These are phyloP conservation scores for Metschnikowia lachancei DNA, from an alignment of 805 yeast species.

Conservation along the genomic window DNA sequence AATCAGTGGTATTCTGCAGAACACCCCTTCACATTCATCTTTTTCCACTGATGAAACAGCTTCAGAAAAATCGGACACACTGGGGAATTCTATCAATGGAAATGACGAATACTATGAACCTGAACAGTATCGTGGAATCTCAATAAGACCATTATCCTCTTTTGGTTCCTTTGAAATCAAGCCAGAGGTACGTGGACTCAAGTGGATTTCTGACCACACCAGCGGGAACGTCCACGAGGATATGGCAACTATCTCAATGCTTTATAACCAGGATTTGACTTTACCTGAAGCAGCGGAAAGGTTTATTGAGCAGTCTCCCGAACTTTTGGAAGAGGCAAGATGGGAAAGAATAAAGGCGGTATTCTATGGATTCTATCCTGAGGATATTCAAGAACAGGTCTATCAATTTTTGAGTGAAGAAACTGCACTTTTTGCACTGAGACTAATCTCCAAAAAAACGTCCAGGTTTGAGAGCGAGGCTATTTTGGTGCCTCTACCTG, in stretches of 20 bases:
- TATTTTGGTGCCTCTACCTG: neutral
- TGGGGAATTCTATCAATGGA: no score
- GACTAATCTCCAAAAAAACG: neutral
- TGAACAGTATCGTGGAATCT: neutral
- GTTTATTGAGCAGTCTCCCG: neutral
- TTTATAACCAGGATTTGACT: constrained; percentile 1
- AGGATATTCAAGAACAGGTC: neutral
- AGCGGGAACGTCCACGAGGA: constrained; percentile 1
- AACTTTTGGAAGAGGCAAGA: neutral
- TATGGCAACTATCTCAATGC: constrained; percentile 2
- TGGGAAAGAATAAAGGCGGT: neutral
- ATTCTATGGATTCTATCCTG: neutral
- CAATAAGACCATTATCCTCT: neutral
- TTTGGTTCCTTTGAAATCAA: constrained; percentile 1
- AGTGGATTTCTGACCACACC: constrained; percentile 2
- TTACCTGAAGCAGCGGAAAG: constrained; percentile 1
- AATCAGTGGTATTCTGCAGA: no score
- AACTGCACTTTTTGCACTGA: neutral
- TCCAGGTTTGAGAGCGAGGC: neutral
- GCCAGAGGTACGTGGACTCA: neutral
- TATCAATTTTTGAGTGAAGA: neutral
- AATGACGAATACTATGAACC: neutral
- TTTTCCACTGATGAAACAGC: no score
- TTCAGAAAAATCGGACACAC: no score
- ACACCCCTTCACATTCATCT: no score